Evolutionary conservation across 2,329 filamentous ascomycete genomes (phyloP).

Genomic region (Hypoxylon sp.): DNA sequence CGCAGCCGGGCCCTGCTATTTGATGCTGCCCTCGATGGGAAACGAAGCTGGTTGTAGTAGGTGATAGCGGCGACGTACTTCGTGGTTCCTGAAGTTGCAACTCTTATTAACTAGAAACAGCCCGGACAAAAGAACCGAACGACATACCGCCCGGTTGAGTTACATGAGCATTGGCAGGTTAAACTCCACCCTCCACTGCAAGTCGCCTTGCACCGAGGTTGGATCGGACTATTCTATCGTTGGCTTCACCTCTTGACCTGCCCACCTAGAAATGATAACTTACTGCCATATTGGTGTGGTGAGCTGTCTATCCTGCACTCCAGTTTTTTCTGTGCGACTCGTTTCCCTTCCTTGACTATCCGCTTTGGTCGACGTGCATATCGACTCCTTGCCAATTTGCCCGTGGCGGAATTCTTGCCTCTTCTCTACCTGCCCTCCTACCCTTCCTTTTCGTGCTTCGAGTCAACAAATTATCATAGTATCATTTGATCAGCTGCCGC

Average conservation of each 20-base stretch:
- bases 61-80: slow-evolving; percentile 37
- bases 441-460: slow-evolving; percentile 20
- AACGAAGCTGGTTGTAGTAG: slow-evolving; percentile 43
- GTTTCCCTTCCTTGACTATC: slow-evolving; percentile 43
- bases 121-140: slow-evolving; percentile 27
- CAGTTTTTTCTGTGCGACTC: slow-evolving; percentile 43
- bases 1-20: slow-evolving; percentile 37
- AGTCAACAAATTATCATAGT: slow-evolving; percentile 33
- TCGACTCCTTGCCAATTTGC: slow-evolving; percentile 27
- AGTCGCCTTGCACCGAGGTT: slow-evolving; percentile 22
- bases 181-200: slow-evolving; percentile 24
- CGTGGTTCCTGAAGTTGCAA: slow-evolving; percentile 23
- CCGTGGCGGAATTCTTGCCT: slow-evolving; percentile 41
- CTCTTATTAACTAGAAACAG: slow-evolving; percentile 33
- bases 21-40: slow-evolving; percentile 42
- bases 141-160: slow-evolving; percentile 7
- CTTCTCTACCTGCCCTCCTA: slow-evolving; percentile 23
- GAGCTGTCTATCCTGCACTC: slow-evolving; percentile 44
- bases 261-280: slow-evolving; percentile 19
- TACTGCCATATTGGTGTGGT: slow-evolving; percentile 40
- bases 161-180: slow-evolving; percentile 1
- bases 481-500: slow-evolving; percentile 40
- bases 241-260: slow-evolving; percentile 30
- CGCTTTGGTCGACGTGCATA: slow-evolving; percentile 48
- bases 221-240: slow-evolving; percentile 7